These are phyloP conservation scores for Eimeria sp. DNA, from an alignment of 169 alveolate species.

Conservation along the genomic window DNA sequence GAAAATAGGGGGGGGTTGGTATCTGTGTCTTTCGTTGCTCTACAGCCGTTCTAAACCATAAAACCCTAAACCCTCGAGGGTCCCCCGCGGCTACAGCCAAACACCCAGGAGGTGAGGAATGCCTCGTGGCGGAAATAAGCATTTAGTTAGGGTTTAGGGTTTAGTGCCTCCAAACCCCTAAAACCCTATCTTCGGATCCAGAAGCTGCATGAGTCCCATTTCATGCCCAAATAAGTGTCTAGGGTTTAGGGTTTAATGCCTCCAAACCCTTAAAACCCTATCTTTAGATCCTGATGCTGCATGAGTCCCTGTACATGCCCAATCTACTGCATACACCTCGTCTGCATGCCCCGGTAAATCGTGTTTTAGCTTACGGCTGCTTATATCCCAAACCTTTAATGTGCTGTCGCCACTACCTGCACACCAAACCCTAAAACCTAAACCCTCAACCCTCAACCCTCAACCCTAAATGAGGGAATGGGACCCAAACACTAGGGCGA, in stretches of 20 bases:
- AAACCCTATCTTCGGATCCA: too few species aligned
- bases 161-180: too few species aligned
- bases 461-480: neutral
- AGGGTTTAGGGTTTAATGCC: slow-evolving; percentile 40
- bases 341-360: slow-evolving; percentile 99
- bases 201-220: too few species aligned
- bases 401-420: slow-evolving; percentile 98
- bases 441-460: slow-evolving; percentile 45
- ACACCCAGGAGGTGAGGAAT: too few species aligned
- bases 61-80: neutral
- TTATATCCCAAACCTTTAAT: slow-evolving; percentile 96
- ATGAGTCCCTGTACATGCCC: slow-evolving; percentile 98
- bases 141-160: too few species aligned
- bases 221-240: too few species aligned
- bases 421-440: neutral
- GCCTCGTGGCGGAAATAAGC: too few species aligned
- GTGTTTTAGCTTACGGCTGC: slow-evolving; percentile 94
- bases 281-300: slow-evolving; percentile 90
- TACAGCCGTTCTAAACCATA: too few species aligned
- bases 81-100: too few species aligned
- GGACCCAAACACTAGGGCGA: neutral
- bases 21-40: too few species aligned
- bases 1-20: too few species aligned
- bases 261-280: slow-evolving; percentile 79
- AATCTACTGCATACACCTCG: slow-evolving; percentile 98